A percentile compares a stretch with the other conserved stretches of the same genome.
phyloP scores from a whole-genome alignment of 169 alveolate species.

The Perkinsus marinus region DNA sequence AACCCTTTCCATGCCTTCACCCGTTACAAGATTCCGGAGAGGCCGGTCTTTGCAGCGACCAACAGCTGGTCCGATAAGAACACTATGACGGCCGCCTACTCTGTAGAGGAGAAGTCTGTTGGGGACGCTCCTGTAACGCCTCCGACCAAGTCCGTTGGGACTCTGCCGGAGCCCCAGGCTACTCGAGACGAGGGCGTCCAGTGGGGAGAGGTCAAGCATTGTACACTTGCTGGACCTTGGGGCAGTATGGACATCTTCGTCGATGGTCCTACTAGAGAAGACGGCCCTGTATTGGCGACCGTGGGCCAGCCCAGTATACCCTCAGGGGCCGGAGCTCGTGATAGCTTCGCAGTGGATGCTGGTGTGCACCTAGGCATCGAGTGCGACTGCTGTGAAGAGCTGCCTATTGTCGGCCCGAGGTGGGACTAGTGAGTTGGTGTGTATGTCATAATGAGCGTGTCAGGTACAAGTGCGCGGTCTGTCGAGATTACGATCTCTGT shows the following conservation, averaged over 20 bases:
- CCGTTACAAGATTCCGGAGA: not conserved
- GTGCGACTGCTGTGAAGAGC: not conserved
- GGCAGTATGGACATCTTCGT: not conserved
- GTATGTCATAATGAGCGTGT: not conserved
- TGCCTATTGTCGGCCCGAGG: not conserved
- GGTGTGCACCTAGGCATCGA: not conserved
- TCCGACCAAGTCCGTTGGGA: not conserved
- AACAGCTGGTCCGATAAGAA: not conserved
- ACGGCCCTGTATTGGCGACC: not conserved
- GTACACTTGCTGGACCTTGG: not conserved
- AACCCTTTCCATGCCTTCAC: not conserved
- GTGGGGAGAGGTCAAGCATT: not conserved
- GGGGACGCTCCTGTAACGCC: not conserved
- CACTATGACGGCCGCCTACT: not conserved
- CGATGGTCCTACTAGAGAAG: not conserved
- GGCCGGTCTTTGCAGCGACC: not conserved
- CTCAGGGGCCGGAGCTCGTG: not conserved
- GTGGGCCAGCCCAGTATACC: not conserved
- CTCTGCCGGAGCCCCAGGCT: not conserved
- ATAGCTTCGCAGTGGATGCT: not conserved
- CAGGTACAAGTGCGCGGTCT: conserved; percentile 51
- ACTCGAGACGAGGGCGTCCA: not conserved
- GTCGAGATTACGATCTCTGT: conserved; percentile 50
- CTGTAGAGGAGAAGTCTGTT: not conserved
- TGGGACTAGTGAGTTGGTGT: not conserved